phyloP scores from a whole-genome alignment of 177 flowering plant genomes.

The Vitis hybrid region DNA sequence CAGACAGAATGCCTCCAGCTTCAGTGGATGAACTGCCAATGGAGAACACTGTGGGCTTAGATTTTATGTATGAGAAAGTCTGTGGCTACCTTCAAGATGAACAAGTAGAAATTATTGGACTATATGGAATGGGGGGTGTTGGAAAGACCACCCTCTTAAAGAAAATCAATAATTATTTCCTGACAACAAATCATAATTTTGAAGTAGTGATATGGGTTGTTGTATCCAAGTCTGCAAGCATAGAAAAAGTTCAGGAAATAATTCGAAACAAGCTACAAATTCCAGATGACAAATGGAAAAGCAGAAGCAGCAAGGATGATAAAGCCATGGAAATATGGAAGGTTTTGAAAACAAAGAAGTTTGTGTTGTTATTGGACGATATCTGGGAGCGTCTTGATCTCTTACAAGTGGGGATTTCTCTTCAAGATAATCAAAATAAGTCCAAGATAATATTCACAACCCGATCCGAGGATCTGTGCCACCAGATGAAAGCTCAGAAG shows the following conservation, averaged over 20 bases:
- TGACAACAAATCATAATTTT: neutral
- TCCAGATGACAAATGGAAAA: conserved; percentile 8
- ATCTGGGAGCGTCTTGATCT: conserved; percentile 26
- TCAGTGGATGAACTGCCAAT: neutral
- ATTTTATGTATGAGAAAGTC: neutral
- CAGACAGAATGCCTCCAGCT: neutral
- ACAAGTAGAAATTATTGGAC: conserved; percentile 12
- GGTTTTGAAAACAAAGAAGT: conserved; percentile 9
- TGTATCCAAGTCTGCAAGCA: conserved; percentile 11
- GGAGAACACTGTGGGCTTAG: conserved; percentile 1
- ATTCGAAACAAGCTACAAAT: conserved; percentile 5
- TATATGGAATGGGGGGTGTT: conserved; percentile 27
- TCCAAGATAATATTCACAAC: conserved; percentile 29
- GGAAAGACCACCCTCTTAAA: conserved; percentile 28
- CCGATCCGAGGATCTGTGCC: conserved; percentile 24
- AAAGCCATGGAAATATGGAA: conserved; percentile 9
- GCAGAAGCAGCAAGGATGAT: neutral
- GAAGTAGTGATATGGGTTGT: conserved; percentile 23
- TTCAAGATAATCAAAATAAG: neutral
- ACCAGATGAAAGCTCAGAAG: conserved; percentile 17
- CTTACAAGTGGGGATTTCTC: conserved; percentile 17
- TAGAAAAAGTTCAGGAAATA: conserved; percentile 7
- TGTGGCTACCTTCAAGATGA: conserved; percentile 2
- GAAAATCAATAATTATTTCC: conserved; percentile 14
- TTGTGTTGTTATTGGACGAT: conserved; percentile 26